Evolutionary conservation across 345 rosid genomes (phyloP).

Genomic region (Sisymbrium irio): DNA sequence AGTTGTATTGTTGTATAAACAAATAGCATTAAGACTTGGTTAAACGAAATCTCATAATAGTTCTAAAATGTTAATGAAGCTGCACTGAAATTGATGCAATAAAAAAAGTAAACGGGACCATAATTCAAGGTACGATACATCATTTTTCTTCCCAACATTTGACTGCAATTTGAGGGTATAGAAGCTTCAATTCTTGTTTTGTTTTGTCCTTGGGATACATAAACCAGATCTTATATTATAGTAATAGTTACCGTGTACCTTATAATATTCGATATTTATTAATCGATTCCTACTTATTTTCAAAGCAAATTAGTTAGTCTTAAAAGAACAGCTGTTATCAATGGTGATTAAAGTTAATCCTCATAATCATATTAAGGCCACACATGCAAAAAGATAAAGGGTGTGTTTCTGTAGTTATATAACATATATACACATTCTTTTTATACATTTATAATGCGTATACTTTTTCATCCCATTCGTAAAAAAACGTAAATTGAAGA

Average conservation of each 20-base stretch:
- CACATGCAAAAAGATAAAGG: background rate
- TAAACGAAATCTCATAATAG: background rate
- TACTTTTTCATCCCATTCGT: background rate
- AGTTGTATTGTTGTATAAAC: background rate
- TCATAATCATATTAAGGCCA: conserved; percentile 23
- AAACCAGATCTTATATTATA: conserved; percentile 27
- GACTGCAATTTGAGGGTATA: conserved; percentile 41
- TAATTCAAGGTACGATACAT: conserved; percentile 41
- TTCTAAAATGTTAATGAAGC: background rate
- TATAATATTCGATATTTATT: conserved; percentile 16
- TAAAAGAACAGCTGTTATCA: conserved; percentile 31
- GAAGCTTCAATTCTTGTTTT: conserved; percentile 45
- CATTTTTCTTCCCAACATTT: conserved; percentile 43
- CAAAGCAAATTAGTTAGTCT: conserved; percentile 26
- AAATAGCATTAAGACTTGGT: background rate
- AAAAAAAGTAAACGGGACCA: conserved; percentile 33
- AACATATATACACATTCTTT: background rate
- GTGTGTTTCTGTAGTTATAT: background rate
- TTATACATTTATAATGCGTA: background rate
- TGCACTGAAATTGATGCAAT: conserved; percentile 45
- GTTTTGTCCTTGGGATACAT: conserved; percentile 41
- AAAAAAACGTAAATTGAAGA: background rate
- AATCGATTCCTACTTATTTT: conserved; percentile 22
- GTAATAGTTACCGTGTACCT: background rate
- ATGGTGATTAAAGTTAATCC: conserved; percentile 25